Evolutionary conservation across 495 filamentous ascomycete species (phyloP).

Genomic region (Neurospora sp.): DNA sequence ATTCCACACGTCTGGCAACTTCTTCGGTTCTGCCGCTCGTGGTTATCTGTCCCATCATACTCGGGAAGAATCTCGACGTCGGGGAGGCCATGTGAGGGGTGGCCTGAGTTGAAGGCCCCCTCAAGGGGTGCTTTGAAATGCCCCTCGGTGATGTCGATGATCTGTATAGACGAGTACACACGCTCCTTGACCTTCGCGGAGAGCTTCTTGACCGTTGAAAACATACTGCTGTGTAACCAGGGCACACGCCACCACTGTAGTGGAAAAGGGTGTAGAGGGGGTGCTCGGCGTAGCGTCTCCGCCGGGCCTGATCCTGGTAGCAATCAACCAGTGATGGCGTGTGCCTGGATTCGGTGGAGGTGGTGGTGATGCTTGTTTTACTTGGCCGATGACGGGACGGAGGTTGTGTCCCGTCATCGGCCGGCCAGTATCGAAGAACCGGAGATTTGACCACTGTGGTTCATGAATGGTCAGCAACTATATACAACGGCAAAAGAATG

Average conservation of each 20-base stretch:
- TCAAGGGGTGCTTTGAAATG: conserved; percentile 14
- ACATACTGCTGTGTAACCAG: not conserved
- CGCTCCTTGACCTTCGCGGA: not conserved
- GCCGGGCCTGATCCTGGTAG: too few species aligned
- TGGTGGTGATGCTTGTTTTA: not conserved
- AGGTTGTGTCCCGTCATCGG: not conserved
- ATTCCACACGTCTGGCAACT: too few species aligned
- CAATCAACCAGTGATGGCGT: conserved; percentile 19
- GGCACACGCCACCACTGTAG: conserved; percentile 43
- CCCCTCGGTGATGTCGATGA: conserved; percentile 23
- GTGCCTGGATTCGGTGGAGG: not conserved
- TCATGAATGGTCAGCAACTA: not conserved
- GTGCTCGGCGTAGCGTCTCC: conserved; percentile 80
- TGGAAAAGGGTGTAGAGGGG: conserved; percentile 85
- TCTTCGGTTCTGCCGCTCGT: too few species aligned
- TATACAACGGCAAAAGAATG: not conserved
- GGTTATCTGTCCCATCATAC: not conserved
- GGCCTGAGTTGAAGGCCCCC: conserved; percentile 11
- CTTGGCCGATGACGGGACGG: not conserved
- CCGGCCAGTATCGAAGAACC: not conserved
- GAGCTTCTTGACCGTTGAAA: not conserved
- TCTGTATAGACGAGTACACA: conserved; percentile 27
- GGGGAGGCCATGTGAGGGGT: conserved; percentile 33
- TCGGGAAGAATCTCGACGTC: conserved; percentile 58
- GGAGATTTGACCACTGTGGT: not conserved